phyloP scores from a whole-genome alignment of 1,139 yeast genomes.

The Yamadazyma blattariae region DNA sequence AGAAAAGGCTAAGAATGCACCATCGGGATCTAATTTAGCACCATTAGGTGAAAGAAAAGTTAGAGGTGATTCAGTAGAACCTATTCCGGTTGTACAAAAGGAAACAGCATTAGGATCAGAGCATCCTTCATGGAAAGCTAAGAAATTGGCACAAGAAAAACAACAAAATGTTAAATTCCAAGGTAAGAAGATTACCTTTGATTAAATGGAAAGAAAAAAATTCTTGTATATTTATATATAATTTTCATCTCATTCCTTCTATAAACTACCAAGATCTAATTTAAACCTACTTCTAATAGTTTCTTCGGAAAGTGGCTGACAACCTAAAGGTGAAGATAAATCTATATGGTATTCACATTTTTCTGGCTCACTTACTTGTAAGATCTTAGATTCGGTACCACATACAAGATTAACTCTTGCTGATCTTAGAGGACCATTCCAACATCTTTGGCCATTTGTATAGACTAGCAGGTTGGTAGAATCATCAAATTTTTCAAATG shows the following conservation, averaged over 20 bases:
- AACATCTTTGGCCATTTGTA: slow-evolving; percentile 76
- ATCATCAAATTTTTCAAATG: slow-evolving; percentile 27
- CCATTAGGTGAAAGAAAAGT: slow-evolving; percentile 39
- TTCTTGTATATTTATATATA: background rate
- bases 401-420: slow-evolving; percentile 67
- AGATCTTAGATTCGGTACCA: slow-evolving; percentile 54
- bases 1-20: slow-evolving; percentile 49
- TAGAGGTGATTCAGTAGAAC: background rate
- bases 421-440: slow-evolving; percentile 91
- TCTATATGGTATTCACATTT: slow-evolving; percentile 75
- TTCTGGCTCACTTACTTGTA: slow-evolving; percentile 81
- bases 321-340: slow-evolving; percentile 69
- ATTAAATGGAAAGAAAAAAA: slow-evolving; percentile 19
- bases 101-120: slow-evolving; percentile 6
- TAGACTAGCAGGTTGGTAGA: slow-evolving; percentile 39
- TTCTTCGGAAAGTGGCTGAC: slow-evolving; percentile 39
- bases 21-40: slow-evolving; percentile 36
- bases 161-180: slow-evolving; percentile 62
- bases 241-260: too few relatives aligned
- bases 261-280: slow-evolving; percentile 20
- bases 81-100: background rate
- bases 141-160: slow-evolving; percentile 66
- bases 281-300: slow-evolving; percentile 25
- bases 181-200: slow-evolving; percentile 84
- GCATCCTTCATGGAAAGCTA: slow-evolving; percentile 98